Percentiles rank a stretch among this genome's conserved stretches.
Evolutionary conservation across 257 asterid species (phyloP).

Genomic region (Linaria vulgaris): DNA sequence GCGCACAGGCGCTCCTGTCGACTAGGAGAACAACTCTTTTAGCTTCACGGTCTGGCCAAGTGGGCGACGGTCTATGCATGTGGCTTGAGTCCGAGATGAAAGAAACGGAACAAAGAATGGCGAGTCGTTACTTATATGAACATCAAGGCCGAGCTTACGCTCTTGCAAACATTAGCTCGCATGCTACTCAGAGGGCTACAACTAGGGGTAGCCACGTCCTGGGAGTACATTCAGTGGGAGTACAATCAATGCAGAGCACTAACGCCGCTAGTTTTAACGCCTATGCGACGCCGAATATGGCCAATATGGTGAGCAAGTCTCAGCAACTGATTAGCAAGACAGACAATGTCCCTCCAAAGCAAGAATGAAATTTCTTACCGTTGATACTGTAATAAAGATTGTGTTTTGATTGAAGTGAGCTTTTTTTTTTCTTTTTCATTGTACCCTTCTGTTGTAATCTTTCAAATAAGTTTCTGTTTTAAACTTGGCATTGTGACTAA

Average conservation of each 20-base stretch:
- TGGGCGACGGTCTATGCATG: constrained; percentile 24
- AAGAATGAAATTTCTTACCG: background rate
- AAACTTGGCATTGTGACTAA: too few species aligned
- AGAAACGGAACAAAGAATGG: constrained; percentile 25
- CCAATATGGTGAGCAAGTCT: constrained; percentile 27
- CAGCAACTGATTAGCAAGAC: constrained; percentile 19
- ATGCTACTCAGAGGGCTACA: constrained; percentile 21
- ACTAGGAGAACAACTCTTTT: constrained; percentile 12
- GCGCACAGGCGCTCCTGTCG: constrained; percentile 23
- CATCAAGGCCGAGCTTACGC: constrained; percentile 24
- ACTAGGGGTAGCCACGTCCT: constrained; percentile 18
- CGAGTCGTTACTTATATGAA: constrained; percentile 15
- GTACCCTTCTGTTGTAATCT: too few species aligned
- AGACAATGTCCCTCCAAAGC: background rate
- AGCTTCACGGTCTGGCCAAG: constrained; percentile 9
- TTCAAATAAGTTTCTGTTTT: too few species aligned
- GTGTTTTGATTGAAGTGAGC: too few species aligned
- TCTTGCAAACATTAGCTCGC: constrained; percentile 20
- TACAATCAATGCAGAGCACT: too few species aligned
- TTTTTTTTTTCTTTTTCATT: too few species aligned
- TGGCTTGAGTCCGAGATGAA: constrained; percentile 25
- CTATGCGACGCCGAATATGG: constrained; percentile 23
- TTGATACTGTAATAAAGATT: background rate
- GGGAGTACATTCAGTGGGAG: too few species aligned
- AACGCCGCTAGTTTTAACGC: constrained; percentile 17